Percentiles rank a stretch among this genome's conserved stretches.
Conservation (phyloP, 768 basidiomycete genomes). For the Strobilomyces confusus region DNA sequence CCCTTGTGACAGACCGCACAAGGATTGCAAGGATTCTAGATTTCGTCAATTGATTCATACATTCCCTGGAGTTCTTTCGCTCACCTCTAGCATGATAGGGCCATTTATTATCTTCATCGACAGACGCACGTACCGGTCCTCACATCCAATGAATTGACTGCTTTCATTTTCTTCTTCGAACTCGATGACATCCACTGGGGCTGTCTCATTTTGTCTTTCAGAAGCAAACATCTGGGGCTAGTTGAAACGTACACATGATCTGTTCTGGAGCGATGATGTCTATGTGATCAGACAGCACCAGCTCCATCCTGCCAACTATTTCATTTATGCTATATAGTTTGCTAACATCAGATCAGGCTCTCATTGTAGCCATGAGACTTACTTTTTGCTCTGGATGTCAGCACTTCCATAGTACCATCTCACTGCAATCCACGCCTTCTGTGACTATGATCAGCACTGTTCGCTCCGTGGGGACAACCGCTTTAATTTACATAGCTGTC, state of each 20-base stretch:
- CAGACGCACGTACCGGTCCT: not conserved
- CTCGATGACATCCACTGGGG: not conserved
- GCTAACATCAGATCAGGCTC: no score
- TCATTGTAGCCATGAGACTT: not conserved
- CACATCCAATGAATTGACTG: not conserved
- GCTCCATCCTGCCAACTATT: not conserved
- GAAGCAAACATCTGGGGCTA: not conserved
- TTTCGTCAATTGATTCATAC: no score
- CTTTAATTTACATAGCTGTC: not conserved
- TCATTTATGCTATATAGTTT: not conserved
- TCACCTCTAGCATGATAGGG: not conserved
- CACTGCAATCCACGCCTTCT: not conserved
- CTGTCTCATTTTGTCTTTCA: not conserved
- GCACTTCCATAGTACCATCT: not conserved
- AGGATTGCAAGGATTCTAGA: not conserved
- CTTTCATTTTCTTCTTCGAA: not conserved
- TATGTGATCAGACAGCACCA: not conserved
- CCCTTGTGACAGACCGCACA: not conserved
- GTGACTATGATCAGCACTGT: not conserved
- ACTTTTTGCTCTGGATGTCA: not conserved
- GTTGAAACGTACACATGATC: not conserved
- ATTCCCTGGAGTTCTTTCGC: no score
- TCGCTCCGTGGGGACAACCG: not conserved
- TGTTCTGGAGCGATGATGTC: not conserved
- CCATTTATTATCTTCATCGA: not conserved